Conservation (phyloP, 371 early-diverging fungal species). For the Lichtheimia ornata region DNA sequence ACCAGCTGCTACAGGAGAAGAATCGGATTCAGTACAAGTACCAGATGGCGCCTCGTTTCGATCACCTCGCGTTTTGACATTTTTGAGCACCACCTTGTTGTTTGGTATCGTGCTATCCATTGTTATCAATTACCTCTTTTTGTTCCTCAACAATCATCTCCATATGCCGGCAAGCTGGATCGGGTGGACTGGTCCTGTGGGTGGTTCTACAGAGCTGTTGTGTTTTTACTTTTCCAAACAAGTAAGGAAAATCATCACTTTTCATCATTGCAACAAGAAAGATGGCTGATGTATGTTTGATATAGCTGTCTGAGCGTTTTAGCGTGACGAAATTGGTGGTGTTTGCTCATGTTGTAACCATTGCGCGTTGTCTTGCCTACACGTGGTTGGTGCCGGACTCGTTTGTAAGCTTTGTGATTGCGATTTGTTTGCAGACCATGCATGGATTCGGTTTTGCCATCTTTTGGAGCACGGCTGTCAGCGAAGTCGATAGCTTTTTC, state of each 20-base stretch:
- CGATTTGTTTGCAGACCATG: constrained; percentile 38
- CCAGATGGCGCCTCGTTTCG: constrained; percentile 3
- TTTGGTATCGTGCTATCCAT: constrained; percentile 37
- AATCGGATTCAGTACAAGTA: constrained; percentile 1
- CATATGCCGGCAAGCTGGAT: constrained; percentile 30
- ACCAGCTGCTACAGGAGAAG: constrained; percentile 5
- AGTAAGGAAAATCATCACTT: constrained; percentile 10
- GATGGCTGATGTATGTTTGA: background rate
- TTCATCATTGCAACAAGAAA: background rate
- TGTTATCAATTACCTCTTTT: constrained; percentile 41
- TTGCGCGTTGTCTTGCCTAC: constrained; percentile 38
- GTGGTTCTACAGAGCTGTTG: constrained; percentile 37
- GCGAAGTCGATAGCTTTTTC: constrained; percentile 40
- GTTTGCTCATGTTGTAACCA: constrained; percentile 39
- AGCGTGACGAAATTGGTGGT: constrained; percentile 46
- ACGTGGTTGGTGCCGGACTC: constrained; percentile 33
- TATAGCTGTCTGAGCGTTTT: constrained; percentile 38
- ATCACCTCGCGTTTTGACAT: constrained; percentile 22
- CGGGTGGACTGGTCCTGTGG: constrained; percentile 43
- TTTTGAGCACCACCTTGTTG: constrained; percentile 27
- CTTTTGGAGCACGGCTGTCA: constrained; percentile 41
- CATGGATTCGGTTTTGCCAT: constrained; percentile 37
- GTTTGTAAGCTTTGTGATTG: constrained; percentile 32
- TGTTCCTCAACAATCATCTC: constrained; percentile 30
- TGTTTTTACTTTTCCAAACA: constrained; percentile 37